A percentile compares a stretch with the other conserved stretches of the same genome.
Conservation (phyloP, 1,284 basidiomycete species). For the Austroboletus novae-zelandiae region DNA sequence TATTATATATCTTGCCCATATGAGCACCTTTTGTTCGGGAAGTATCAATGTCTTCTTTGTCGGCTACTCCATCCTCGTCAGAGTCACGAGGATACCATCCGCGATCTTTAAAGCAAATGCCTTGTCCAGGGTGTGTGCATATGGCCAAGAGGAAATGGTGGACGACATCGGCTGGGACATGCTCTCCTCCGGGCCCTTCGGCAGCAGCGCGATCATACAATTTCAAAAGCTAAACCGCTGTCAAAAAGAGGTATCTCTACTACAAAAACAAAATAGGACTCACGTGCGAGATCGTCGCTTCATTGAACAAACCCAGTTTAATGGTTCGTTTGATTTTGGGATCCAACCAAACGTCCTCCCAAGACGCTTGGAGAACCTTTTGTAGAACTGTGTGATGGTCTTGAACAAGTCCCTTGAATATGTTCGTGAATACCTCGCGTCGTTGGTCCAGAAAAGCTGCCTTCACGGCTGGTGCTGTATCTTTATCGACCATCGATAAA, state of each 20-base stretch:
- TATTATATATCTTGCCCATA: conserved; percentile 72
- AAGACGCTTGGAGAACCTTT: conserved; percentile 55
- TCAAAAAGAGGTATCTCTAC: neutral
- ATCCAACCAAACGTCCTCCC: conserved; percentile 66
- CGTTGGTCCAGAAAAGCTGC: conserved; percentile 65
- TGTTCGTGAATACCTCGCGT: conserved; percentile 53
- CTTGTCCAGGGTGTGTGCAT: conserved; percentile 80
- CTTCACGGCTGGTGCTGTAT: conserved; percentile 52
- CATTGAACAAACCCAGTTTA: conserved; percentile 68
- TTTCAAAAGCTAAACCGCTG: conserved; percentile 52
- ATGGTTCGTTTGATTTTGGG: conserved; percentile 62
- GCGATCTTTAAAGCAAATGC: conserved; percentile 85
- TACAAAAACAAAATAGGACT: conserved; percentile 13
- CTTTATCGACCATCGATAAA: conserved; percentile 61
- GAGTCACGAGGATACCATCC: conserved; percentile 86
- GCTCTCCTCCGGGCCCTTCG: conserved; percentile 52
- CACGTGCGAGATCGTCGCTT: conserved; percentile 61
- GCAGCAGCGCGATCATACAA: conserved; percentile 59
- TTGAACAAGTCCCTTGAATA: conserved; percentile 66
- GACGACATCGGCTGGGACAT: conserved; percentile 73
- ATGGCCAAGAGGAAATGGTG: conserved; percentile 88
- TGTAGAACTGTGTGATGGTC: conserved; percentile 60
- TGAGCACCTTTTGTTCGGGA: conserved; percentile 28
- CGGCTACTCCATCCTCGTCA: conserved; percentile 24
- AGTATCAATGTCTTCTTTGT: conserved; percentile 24